Percentiles rank a stretch among this genome's conserved stretches.
Evolutionary conservation across 106 monocot species (phyloP).

Genomic region (Gastrodia elata): DNA sequence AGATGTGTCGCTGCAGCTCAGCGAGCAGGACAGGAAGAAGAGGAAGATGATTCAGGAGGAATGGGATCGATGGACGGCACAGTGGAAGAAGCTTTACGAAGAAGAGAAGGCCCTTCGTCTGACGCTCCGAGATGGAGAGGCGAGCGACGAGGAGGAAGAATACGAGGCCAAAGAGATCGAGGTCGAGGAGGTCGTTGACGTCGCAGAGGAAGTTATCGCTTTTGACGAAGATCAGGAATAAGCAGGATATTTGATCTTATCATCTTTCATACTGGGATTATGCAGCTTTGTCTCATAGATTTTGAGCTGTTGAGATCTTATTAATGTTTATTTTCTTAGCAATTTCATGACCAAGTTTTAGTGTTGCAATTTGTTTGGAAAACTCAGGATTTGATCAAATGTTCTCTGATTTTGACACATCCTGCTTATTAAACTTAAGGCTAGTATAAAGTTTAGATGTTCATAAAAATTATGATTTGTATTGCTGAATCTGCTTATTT

Average conservation of each 20-base stretch:
- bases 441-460: too few species aligned
- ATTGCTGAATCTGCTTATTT: too few species aligned
- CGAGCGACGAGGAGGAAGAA: constrained; percentile 82
- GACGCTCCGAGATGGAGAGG: constrained; percentile 66
- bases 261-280: too few species aligned
- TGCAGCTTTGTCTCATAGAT: too few species aligned
- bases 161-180: constrained; percentile 93
- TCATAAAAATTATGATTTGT: too few species aligned
- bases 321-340: too few species aligned
- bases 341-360: too few species aligned
- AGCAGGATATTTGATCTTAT: neutral
- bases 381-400: too few species aligned
- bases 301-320: too few species aligned
- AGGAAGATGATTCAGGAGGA: constrained; percentile 66
- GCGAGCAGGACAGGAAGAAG: constrained; percentile 87
- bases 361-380: too few species aligned
- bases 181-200: constrained; percentile 62
- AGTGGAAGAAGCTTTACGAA: constrained; percentile 70
- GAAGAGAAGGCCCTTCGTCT: constrained; percentile 50
- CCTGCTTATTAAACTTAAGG: too few species aligned
- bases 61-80: constrained; percentile 62
- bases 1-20: constrained; percentile 66
- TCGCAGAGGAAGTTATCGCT: constrained; percentile 31
- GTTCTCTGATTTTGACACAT: too few species aligned
- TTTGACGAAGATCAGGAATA: constrained; percentile 20